Evolutionary conservation across 805 yeast species (phyloP), one percentile per base, ranked within the genome.

Genomic region (Metschnikowia cubensis): DNA sequence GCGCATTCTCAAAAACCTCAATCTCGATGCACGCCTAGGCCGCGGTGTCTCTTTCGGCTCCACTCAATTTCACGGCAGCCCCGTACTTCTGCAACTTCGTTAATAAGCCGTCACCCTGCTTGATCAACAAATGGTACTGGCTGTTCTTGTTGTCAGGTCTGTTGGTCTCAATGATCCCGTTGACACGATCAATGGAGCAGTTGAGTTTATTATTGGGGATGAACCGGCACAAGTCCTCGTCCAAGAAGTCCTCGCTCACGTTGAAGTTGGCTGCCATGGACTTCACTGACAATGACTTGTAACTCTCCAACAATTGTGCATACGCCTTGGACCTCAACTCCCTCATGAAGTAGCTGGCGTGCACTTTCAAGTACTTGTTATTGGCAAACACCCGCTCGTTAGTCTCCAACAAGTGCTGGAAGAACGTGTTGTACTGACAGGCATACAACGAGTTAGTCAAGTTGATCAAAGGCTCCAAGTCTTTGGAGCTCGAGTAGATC

Each of bases 1-100:
- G 38, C 38, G 18, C 21, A 10, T 18, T 22, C 20, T 25, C 29
- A 38, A 25, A 21, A 10, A 25, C 34, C 7, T 11, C 42, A 15
- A 25, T 15, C 6, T n/a, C 20, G n/a, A 29, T 25, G 21, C 29
- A 25, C 13, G 21, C 22, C 34, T 33, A 43, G 32, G 39, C 46
- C 21, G 21, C 33, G 34, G 39, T 35, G 40, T 43, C 50, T 25
- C 83, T 78, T 65, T 90, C 97, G 25, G 96, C 87, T 43, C 98
- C 97, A 63, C 95, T 86, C 61, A 94, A 79, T 67, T 95, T 87
- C 45, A 94, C 98, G 20, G 97, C 97, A 41, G 98, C 97, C 42
- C 96, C 96, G 61, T 92, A 94, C 68, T 91, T 94, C 68, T 94
- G 99, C 64, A 94, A 78, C 68, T 92, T 94, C 15, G 99, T 92